Evolutionary conservation across 148 eudicot species (phyloP).

Genomic region (Tetragonia tetragonoides): DNA sequence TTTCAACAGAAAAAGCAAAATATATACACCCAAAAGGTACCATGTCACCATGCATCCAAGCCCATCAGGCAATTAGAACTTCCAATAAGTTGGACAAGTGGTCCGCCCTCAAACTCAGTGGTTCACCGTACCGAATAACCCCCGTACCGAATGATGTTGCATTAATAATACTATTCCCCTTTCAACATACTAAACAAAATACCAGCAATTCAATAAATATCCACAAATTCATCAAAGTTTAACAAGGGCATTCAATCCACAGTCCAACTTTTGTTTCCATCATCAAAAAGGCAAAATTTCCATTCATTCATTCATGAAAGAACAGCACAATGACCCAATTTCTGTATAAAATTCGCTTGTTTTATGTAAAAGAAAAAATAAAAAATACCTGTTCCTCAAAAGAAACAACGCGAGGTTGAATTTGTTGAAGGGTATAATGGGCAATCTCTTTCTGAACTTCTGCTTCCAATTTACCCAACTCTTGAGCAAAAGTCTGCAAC

Average conservation of each 20-base stretch:
- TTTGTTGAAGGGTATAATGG: slow-evolving; percentile 83
- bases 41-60: background rate
- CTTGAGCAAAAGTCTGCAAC: slow-evolving; percentile 78
- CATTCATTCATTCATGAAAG: background rate
- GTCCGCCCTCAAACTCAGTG: no score
- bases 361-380: background rate
- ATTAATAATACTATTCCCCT: background rate
- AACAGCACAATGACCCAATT: background rate
- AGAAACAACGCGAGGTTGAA: slow-evolving; percentile 96
- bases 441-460: slow-evolving; percentile 89
- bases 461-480: slow-evolving; percentile 69
- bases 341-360: background rate
- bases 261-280: background rate
- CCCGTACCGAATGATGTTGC: no score
- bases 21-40: no score
- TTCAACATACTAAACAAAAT: background rate
- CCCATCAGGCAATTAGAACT: background rate
- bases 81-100: no score
- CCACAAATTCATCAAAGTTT: background rate
- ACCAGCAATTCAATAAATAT: background rate
- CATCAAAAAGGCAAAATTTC: background rate
- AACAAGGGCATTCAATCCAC: background rate
- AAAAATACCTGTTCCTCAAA: slow-evolving; percentile 84
- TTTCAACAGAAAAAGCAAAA: no score
- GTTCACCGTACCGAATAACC: no score